Evolutionary conservation across 495 filamentous ascomycete species (phyloP), one percentile per base, ranked within the genome.

Genomic region (Tuber umbilicatum): DNA sequence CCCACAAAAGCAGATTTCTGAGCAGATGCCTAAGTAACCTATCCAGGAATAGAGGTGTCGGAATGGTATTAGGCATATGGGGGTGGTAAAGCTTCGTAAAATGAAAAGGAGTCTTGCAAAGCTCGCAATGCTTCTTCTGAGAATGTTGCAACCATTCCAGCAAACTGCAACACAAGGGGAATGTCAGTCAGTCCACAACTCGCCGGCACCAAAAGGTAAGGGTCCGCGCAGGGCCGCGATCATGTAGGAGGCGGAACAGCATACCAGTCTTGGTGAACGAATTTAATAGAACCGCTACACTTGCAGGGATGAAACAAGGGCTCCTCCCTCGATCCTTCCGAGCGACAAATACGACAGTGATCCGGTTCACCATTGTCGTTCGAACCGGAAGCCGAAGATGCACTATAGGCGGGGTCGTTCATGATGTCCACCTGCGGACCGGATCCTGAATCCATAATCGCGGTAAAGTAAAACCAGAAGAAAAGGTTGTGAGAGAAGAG

Each of bases 91-190:
- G 88, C 82, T 99, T 98, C 37, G 95, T 99, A 84, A 99, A 99
- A 50, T 92, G 91, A 83, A 97, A 99, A 1, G 93, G 89, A 35
- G 96, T 99, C 84, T 98, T 98, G 89, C 95, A 99, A 23, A 99
- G 89, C 86, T 99, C 95, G 85, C 95, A 99, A 86, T 98, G 91
- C 83, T 97, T 97, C 88, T 97, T 98, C 83, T 97, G 94, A 1
- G 94, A 97, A 83, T 99, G 95, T 38, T 93, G 91, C 31, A 99
- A 86, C 95, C 95, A 99, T 85, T 97, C 93, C 88, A 98, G 96
- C 82, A 99, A 85, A 83, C 81, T 82, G 40, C 73, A 55, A 6
- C 60, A 64, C 40, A 64, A 40, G 37, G 27, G 55, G 7, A 55
- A 37, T 31, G 73, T 81, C 68, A 82, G 73, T 81, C 68, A 82